These are phyloP conservation scores for Salvia rosmarinus DNA, from an alignment of 257 asterid species.

Conservation along the genomic window DNA sequence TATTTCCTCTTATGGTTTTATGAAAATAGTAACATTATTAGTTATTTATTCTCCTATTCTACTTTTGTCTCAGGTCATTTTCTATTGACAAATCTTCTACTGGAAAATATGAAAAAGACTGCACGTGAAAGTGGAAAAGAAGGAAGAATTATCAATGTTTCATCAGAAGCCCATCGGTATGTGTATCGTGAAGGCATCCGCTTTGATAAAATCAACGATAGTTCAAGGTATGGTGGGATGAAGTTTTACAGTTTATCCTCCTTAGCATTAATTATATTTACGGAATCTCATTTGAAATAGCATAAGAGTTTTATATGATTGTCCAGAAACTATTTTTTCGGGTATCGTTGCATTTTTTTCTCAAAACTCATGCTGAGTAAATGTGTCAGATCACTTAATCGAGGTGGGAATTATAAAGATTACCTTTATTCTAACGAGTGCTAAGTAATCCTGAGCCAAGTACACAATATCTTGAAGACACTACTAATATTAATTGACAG, in stretches of 20 bases:
- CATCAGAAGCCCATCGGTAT: constrained; percentile 53
- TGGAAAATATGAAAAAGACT: constrained; percentile 52
- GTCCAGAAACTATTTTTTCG: not conserved
- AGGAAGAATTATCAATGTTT: constrained; percentile 56
- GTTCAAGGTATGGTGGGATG: constrained; percentile 40
- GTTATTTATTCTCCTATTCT: not conserved
- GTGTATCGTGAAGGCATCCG: constrained; percentile 48
- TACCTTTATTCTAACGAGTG: no score
- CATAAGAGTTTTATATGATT: not conserved
- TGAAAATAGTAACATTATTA: not conserved
- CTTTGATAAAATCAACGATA: constrained; percentile 59
- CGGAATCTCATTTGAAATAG: not conserved
- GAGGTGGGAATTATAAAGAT: not conserved
- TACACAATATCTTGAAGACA: no score
- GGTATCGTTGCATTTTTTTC: not conserved
- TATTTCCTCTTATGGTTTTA: not conserved
- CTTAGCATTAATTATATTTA: not conserved
- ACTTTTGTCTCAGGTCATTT: constrained; percentile 46
- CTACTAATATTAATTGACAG: no score
- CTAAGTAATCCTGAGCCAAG: no score
- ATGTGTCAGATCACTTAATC: not conserved
- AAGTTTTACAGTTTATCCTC: constrained; percentile 18
- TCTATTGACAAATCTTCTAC: constrained; percentile 44
- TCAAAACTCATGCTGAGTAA: not conserved
- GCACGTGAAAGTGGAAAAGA: constrained; percentile 46